Base-by-base conservation (phyloP, 2,329 filamentous ascomycete species). In the Pseudopyrenochaeta lycopersici region DNA sequence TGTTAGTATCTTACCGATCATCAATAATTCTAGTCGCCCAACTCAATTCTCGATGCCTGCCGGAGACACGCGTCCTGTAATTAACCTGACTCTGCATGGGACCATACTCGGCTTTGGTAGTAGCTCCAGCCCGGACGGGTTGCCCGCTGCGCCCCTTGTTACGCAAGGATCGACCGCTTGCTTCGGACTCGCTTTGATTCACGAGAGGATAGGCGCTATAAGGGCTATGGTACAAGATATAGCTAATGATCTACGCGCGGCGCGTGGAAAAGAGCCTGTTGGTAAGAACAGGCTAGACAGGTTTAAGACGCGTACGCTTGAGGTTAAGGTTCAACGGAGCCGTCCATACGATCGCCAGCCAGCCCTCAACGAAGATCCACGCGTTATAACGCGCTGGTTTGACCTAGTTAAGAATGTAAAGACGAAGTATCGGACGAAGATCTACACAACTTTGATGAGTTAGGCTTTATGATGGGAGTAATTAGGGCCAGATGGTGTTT, bases 401-500 rank as follows among this genome's bases (percentile, higher is more conserved):
- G 18, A 7, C 9, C 50, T 54, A 1, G 36, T 54, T 2, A 1
- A 30, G 6, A 11, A 3, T 0, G 47, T 47, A 5, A 53, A 49
- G 15, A 53, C 21, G 3, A 60, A 60, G 42, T 55, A 55, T 30
- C 18, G 56, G 51, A 64, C 33, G 43, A 52, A 3, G 50, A 63
- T 42, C 55, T 39, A 15, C 63, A 56, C 15, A 65, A 67, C 56
- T 65, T 65, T 51, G 47, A 68, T 41, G 60, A 75, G 59, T 66
- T 64, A 29, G 64, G 71, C 47, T 75, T 74, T 61, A 54, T 69
- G 30, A 73, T 76, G 36, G 70, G 69, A 41, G 52, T 68, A n/a
- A 73, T 71, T 42, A 46, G 11, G 1, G 40, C 52, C 10, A n/a
- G 46, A 7, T 65, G 67, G 38, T 63, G 74, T 38, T 47, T 75